Percentiles rank a stretch among this genome's conserved stretches.
These are phyloP conservation scores for Pythium periplocum DNA, from an alignment of 352 stramenopile genomes.

Conservation along the genomic window DNA sequence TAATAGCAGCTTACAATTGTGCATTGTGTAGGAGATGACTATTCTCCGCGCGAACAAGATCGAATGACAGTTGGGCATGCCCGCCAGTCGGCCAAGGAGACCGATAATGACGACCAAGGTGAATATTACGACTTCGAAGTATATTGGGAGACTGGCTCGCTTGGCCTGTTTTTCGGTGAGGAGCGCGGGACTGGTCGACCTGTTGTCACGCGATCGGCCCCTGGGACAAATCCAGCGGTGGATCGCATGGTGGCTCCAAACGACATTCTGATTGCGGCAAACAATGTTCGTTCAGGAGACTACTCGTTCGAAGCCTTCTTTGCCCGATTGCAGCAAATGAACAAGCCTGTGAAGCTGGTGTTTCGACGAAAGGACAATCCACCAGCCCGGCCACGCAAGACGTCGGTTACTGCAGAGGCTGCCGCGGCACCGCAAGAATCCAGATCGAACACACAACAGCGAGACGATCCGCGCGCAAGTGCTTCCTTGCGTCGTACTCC, in stretches of 20 bases:
- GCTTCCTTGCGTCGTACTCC: too few relatives aligned
- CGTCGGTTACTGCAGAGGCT: constrained; percentile 5
- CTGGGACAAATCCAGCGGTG: constrained; percentile 62
- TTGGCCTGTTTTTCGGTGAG: constrained; percentile 84
- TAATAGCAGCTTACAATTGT: not conserved
- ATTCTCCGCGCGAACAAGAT: not conserved
- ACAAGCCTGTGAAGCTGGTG: constrained; percentile 73
- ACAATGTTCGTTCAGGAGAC: constrained; percentile 59
- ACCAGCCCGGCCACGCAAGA: constrained; percentile 9
- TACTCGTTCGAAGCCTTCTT: constrained; percentile 84
- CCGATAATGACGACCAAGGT: not conserved
- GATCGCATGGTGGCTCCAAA: constrained; percentile 65
- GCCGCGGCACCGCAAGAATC: too few relatives aligned
- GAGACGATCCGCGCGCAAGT: too few relatives aligned
- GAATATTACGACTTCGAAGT: constrained; percentile 60
- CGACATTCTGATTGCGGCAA: constrained; percentile 76
- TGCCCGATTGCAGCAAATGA: constrained; percentile 74
- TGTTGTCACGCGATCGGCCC: constrained; percentile 71
- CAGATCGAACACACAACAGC: too few relatives aligned
- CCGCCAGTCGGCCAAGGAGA: too few relatives aligned
- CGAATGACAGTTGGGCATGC: too few relatives aligned
- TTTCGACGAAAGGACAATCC: constrained; percentile 36
- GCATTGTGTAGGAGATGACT: not conserved
- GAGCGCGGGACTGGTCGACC: constrained; percentile 59
- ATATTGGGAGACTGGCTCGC: constrained; percentile 70